phyloP scores from a whole-genome alignment of 2,329 filamentous ascomycete genomes.

The Sporothrix pallida region DNA sequence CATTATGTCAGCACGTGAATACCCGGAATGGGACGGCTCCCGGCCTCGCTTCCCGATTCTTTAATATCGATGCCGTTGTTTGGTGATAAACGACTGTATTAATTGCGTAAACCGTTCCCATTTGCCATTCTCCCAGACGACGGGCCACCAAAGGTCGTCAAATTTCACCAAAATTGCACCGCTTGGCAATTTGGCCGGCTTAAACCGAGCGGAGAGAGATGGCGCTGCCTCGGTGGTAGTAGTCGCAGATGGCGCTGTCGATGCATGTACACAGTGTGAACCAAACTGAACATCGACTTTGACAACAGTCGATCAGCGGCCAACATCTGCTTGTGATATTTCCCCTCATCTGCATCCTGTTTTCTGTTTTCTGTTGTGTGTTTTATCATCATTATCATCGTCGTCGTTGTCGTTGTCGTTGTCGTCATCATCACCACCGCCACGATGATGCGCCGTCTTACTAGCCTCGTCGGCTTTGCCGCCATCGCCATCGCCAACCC shows the following conservation, averaged over 20 bases:
- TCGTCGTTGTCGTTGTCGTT: neutral
- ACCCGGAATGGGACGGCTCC: neutral
- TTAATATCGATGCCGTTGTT: slow-evolving; percentile 6
- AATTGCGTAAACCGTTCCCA: neutral
- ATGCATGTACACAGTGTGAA: neutral
- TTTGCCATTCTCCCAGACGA: slow-evolving; percentile 5
- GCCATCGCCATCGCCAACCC: neutral
- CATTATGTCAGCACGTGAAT: neutral
- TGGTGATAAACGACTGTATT: neutral
- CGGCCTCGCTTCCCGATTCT: neutral
- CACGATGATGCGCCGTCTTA: neutral
- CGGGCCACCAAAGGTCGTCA: neutral
- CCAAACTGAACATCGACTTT: neutral
- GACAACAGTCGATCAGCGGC: too few species aligned
- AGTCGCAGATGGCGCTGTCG: too few species aligned
- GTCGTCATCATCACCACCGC: neutral
- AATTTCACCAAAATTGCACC: neutral
- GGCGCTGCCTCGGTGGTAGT: neutral
- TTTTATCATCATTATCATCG: neutral
- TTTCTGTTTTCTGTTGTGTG: neutral
- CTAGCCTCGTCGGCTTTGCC: neutral
- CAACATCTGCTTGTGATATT: too few species aligned
- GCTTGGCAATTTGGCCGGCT: slow-evolving; percentile 17
- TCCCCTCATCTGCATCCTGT: too few species aligned
- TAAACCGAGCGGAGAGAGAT: neutral